Evolutionary conservation across 202 grass and related monocot species (phyloP).

Genomic region (Panicum virgatum): DNA sequence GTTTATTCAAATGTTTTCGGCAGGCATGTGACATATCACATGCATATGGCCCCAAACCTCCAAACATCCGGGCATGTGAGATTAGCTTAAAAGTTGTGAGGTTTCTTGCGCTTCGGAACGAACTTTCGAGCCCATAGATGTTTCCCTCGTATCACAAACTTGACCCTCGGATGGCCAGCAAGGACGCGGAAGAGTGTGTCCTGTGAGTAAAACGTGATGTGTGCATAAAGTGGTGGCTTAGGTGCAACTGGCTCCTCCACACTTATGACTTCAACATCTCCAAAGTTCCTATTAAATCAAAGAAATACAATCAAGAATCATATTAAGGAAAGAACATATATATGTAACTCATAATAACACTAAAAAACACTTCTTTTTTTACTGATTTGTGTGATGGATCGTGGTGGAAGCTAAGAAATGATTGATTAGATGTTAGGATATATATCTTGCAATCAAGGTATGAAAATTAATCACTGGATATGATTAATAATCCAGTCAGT

Average conservation of each 20-base stretch:
- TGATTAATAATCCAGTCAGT: neutral
- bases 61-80: neutral
- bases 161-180: slow-evolving; percentile 36
- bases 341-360: neutral
- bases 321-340: neutral
- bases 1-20: neutral
- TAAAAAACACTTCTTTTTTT: neutral
- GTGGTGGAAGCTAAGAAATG: neutral
- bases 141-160: slow-evolving; percentile 52
- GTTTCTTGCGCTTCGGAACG: slow-evolving; percentile 54
- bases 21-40: neutral
- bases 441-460: neutral
- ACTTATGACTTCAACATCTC: slow-evolving; percentile 52
- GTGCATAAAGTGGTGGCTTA: slow-evolving; percentile 51
- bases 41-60: neutral
- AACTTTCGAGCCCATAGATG: slow-evolving; percentile 62
- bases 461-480: neutral
- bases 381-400: neutral
- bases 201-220: slow-evolving; percentile 50
- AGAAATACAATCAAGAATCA: neutral
- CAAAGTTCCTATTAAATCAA: slow-evolving; percentile 44
- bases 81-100: neutral
- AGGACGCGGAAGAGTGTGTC: slow-evolving; percentile 40
- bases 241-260: slow-evolving; percentile 38
- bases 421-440: neutral